phyloP scores from a whole-genome alignment of 805 yeast species.

The Candida sonorensis region DNA sequence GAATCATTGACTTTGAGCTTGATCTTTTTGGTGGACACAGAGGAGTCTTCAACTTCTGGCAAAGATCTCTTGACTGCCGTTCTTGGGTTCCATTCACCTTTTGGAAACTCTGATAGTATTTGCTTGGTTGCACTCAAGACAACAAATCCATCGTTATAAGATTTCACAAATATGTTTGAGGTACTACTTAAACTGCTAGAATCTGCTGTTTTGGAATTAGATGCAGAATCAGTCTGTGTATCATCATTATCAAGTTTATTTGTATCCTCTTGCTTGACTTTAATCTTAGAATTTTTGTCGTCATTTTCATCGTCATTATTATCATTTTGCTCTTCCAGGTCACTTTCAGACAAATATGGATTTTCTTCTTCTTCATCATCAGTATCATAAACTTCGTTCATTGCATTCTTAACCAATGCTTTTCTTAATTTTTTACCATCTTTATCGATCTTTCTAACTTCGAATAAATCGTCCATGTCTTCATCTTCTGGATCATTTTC shows the following conservation, averaged over 20 bases:
- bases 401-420: slow-evolving; percentile 78
- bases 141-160: slow-evolving; percentile 43
- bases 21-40: no score
- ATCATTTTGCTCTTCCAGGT: slow-evolving; percentile 47
- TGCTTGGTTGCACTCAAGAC: slow-evolving; percentile 58
- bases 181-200: no score
- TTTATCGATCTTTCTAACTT: slow-evolving; percentile 68
- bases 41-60: slow-evolving; percentile 9
- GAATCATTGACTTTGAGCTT: slow-evolving; percentile 15
- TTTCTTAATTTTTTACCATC: slow-evolving; percentile 84
- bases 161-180: slow-evolving; percentile 35
- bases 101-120: slow-evolving; percentile 60
- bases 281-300: no score
- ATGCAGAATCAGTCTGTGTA: slow-evolving; percentile 11
- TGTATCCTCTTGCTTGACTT: slow-evolving; percentile 33
- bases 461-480: slow-evolving; percentile 65
- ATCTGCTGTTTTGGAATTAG: no score
- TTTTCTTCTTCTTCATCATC: slow-evolving; percentile 69
- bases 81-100: slow-evolving; percentile 79
- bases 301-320: slow-evolving; percentile 30
- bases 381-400: slow-evolving; percentile 81
- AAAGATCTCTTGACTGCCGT: slow-evolving; percentile 28
- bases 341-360: slow-evolving; percentile 74
- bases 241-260: slow-evolving; percentile 25
- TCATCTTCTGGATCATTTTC: slow-evolving; percentile 60